Evolutionary conservation across 2,329 filamentous ascomycete species (phyloP), one percentile per base, ranked within the genome.

Genomic region (Aureobasidium vineae): DNA sequence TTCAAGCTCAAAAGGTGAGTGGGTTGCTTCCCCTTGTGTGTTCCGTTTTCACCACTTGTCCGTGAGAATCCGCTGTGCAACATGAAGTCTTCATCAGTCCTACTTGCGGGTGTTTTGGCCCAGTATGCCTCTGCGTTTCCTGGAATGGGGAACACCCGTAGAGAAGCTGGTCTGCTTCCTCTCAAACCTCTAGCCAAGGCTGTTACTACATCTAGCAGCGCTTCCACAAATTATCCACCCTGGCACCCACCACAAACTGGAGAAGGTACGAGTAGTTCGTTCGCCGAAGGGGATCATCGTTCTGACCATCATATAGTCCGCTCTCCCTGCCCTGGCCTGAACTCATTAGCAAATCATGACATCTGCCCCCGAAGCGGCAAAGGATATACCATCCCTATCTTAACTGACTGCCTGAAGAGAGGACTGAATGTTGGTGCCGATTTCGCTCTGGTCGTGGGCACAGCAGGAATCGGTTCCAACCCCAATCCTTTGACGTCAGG

Each of bases 241-340:
- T 67, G 65, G 65, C 65, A 67, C 21, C 65, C 65, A 19, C 41
- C 49, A 5, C 40, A 49, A 31, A 47, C 23, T 5, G 65, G 65
- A 43, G 65, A 67, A 47, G 61, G 61, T 65, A 52, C 19, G 26
- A 52, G 16, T 2, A 15, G 3, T 31, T 5, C 19, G 5, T 10
- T 13, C 11, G 5, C 26, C 7, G 21, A 33, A 49, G 31, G n/a
- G 33, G 38, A 36, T 33, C 16, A 40, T 41, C 15, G 26, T 33
- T 65, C 40, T 56, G 11, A 56, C 78, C 68, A 74, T 76, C 68
- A 74, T 74, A 52, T 16, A 65, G 65, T 67, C n/a, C 65, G 65
- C 26, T 63, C 56, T 23, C 65, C 65, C 4, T 67, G 65, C 31
- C 65, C 65, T 28, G 65, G 23, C 15, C 26, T 67, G 8, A 67